Evolutionary conservation across 2,329 filamentous ascomycete species (phyloP).

Genomic region (Bipolaris cookei): DNA sequence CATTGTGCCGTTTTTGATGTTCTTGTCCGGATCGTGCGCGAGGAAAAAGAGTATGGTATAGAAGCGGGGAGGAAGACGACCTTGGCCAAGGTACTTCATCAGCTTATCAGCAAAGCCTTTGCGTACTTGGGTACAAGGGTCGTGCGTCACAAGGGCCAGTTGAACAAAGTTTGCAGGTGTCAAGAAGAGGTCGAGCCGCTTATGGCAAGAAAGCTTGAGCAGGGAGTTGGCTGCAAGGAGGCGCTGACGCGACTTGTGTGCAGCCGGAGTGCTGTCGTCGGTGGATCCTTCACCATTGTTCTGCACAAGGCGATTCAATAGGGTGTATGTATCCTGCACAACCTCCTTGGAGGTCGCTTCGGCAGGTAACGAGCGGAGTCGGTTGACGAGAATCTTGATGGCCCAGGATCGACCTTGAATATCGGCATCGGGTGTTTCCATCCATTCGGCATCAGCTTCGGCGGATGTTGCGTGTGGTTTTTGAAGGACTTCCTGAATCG

Average conservation of each 20-base stretch:
- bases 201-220: constrained; percentile 81
- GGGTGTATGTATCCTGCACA: constrained; percentile 73
- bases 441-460: constrained; percentile 60
- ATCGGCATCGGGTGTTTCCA: constrained; percentile 74
- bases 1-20: constrained; percentile 74
- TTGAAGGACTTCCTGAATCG: constrained; percentile 75
- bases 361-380: constrained; percentile 66
- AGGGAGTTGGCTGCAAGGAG: constrained; percentile 78
- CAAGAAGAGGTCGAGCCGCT: constrained; percentile 77
- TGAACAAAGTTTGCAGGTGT: constrained; percentile 77
- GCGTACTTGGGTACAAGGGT: constrained; percentile 75
- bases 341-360: constrained; percentile 56
- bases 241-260: constrained; percentile 81
- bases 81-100: constrained; percentile 85
- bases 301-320: constrained; percentile 77
- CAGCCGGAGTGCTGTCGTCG: constrained; percentile 70
- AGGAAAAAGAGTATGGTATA: constrained; percentile 89
- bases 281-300: constrained; percentile 82
- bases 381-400: constrained; percentile 84
- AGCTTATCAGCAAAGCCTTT: constrained; percentile 80
- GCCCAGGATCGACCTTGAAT: constrained; percentile 83
- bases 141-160: constrained; percentile 81
- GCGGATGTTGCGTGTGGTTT: constrained; percentile 64
- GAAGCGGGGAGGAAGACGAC: constrained; percentile 74
- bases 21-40: constrained; percentile 83